Evolutionary conservation across 2,329 filamentous ascomycete species (phyloP).

Genomic region (Clarireedia monteithiana): DNA sequence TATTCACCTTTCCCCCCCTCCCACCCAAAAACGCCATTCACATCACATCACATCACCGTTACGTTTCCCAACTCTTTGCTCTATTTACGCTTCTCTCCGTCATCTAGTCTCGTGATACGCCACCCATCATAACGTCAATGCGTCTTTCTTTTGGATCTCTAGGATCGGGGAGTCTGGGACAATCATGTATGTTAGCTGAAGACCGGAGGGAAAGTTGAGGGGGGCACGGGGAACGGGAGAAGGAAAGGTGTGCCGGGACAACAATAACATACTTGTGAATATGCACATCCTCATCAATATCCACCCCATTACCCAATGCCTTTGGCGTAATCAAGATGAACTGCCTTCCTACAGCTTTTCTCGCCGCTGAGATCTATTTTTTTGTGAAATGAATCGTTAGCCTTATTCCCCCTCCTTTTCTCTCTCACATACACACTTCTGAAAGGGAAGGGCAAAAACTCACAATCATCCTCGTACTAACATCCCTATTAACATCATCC

Average conservation of each 20-base stretch:
- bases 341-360: slow-evolving; percentile 80
- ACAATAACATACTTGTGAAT: slow-evolving; percentile 55
- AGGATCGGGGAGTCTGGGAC: not conserved
- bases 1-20: too few species aligned
- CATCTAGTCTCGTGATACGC: not conserved
- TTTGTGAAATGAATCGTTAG: slow-evolving; percentile 12
- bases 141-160: not conserved
- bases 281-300: slow-evolving; percentile 60
- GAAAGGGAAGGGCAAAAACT: slow-evolving; percentile 29
- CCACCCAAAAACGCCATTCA: too few species aligned
- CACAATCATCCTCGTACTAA: slow-evolving; percentile 90
- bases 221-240: too few species aligned
- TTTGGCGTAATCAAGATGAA: slow-evolving; percentile 97
- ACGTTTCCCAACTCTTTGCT: too few species aligned
- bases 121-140: not conserved
- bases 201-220: too few species aligned
- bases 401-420: not conserved
- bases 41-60: too few species aligned
- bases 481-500: slow-evolving; percentile 91
- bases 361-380: slow-evolving; percentile 67
- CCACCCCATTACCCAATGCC: slow-evolving; percentile 56
- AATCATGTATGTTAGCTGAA: not conserved
- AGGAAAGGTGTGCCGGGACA: not conserved
- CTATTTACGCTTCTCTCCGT: not conserved
- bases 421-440: too few species aligned